Percentiles rank a stretch among this genome's conserved stretches.
These are phyloP conservation scores for Dunaliella sp. DNA, from an alignment of 139 green algal genomes.

Conservation along the genomic window DNA sequence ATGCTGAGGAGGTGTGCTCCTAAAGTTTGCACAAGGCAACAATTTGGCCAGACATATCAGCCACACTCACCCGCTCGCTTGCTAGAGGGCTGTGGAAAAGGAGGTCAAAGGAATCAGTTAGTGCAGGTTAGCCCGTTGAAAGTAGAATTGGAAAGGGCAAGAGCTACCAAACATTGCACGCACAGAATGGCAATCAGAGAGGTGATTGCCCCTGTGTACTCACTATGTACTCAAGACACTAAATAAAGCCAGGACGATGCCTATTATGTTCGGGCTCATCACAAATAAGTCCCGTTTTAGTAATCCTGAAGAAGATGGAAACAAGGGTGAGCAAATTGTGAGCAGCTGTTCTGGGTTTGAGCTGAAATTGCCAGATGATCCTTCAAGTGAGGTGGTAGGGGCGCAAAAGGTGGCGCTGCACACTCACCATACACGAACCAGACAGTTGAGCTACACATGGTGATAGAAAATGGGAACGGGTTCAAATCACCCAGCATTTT, in stretches of 20 bases:
- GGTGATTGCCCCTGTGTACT: background rate
- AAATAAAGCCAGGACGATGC: constrained; percentile 47
- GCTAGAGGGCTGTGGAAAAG: constrained; percentile 38
- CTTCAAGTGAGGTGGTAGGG: no score
- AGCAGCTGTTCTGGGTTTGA: no score
- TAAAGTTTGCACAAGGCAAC: no score
- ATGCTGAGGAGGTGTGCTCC: no score
- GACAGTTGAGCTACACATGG: constrained; percentile 48
- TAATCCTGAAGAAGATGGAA: constrained; percentile 26
- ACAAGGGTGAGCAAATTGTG: no score
- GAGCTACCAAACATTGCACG: no score
- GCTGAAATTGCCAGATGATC: no score
- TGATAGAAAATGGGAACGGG: constrained; percentile 56
- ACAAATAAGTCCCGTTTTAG: constrained; percentile 48
- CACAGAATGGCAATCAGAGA: background rate
- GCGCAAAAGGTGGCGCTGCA: no score
- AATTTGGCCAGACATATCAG: no score
- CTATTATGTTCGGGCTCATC: constrained; percentile 41
- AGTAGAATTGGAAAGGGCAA: no score
- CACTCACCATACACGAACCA: constrained; percentile 59
- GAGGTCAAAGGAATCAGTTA: no score
- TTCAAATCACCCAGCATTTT: constrained; percentile 39
- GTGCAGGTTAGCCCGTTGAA: no score
- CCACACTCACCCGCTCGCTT: constrained; percentile 37
- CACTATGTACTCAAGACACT: constrained; percentile 40